phyloP scores from a whole-genome alignment of 768 basidiomycete genomes.

The Rhodotorula kratochvilovae region DNA sequence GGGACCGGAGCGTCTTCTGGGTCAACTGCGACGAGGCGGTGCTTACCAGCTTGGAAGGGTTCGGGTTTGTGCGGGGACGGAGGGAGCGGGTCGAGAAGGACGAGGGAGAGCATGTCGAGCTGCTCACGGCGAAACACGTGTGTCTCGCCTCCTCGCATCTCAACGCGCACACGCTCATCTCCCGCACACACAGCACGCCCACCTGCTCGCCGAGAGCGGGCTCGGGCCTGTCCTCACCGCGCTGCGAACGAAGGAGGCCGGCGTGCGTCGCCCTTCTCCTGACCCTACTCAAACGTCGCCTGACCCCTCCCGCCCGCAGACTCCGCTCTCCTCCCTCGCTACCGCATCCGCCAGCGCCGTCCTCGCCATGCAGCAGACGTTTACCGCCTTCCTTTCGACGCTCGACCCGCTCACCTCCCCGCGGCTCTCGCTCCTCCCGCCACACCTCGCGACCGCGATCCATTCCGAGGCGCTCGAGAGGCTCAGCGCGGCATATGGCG shows the following conservation, averaged over 20 bases:
- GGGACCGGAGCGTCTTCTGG: slow-evolving; percentile 79
- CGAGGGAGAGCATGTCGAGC: slow-evolving; percentile 60
- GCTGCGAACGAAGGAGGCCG: slow-evolving; percentile 46
- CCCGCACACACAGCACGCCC: neutral
- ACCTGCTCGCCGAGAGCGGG: slow-evolving; percentile 46
- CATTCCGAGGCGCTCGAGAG: slow-evolving; percentile 70
- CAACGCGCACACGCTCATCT: neutral
- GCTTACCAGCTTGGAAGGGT: slow-evolving; percentile 57
- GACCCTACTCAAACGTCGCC: neutral
- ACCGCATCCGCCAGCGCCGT: slow-evolving; percentile 63
- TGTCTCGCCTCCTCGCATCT: slow-evolving; percentile 42
- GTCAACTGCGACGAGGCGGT: slow-evolving; percentile 79
- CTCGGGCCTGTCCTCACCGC: slow-evolving; percentile 49
- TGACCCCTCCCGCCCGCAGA: slow-evolving; percentile 47
- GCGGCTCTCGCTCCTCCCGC: slow-evolving; percentile 68
- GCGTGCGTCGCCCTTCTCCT: slow-evolving; percentile 43
- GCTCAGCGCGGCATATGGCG: slow-evolving; percentile 65
- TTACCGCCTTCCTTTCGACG: slow-evolving; percentile 79
- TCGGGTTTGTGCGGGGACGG: slow-evolving; percentile 61
- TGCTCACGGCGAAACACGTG: slow-evolving; percentile 78
- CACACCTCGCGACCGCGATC: slow-evolving; percentile 62
- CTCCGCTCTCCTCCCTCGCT: slow-evolving; percentile 71
- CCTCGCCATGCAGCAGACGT: slow-evolving; percentile 58
- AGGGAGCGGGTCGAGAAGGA: slow-evolving; percentile 57
- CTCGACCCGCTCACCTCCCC: slow-evolving; percentile 70